phyloP scores from a whole-genome alignment of 495 filamentous ascomycete species.

The Astrocystis sublimbata region DNA sequence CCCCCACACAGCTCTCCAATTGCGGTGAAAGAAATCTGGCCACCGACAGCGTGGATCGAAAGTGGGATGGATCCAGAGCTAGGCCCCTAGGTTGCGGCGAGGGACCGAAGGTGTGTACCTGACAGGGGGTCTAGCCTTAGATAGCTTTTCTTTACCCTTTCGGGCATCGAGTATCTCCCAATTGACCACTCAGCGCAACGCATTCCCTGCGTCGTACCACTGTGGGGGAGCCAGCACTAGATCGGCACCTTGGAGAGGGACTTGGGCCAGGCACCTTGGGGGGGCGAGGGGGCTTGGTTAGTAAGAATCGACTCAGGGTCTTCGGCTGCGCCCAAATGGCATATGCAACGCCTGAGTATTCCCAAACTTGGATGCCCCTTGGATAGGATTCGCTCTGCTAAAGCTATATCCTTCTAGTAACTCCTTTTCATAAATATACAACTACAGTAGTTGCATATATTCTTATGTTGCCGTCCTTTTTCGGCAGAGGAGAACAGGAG shows the following conservation, averaged over 20 bases:
- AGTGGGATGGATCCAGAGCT: background rate
- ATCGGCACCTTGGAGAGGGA: no score
- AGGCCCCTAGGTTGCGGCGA: background rate
- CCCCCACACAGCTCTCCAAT: constrained; percentile 4
- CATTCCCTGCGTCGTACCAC: background rate
- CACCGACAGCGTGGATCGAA: constrained; percentile 6
- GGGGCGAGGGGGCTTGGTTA: no score
- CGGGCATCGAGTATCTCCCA: background rate
- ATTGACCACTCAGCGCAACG: constrained; percentile 5
- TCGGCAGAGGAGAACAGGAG: no score
- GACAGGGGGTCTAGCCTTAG: background rate
- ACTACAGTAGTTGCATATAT: no score
- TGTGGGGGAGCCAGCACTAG: background rate
- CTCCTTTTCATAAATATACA: no score
- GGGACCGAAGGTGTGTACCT: background rate
- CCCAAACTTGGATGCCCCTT: no score
- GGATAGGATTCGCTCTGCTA: no score
- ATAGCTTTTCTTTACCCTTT: no score
- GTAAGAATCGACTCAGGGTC: no score
- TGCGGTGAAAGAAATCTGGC: constrained; percentile 14
- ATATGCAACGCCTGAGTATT: background rate
- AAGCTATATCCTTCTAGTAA: no score
- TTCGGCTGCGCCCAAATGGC: background rate
- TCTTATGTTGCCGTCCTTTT: no score
- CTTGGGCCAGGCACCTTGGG: no score